Evolutionary conservation across 371 early-diverging fungal genomes (phyloP).

Genomic region (Mortierella sp.): DNA sequence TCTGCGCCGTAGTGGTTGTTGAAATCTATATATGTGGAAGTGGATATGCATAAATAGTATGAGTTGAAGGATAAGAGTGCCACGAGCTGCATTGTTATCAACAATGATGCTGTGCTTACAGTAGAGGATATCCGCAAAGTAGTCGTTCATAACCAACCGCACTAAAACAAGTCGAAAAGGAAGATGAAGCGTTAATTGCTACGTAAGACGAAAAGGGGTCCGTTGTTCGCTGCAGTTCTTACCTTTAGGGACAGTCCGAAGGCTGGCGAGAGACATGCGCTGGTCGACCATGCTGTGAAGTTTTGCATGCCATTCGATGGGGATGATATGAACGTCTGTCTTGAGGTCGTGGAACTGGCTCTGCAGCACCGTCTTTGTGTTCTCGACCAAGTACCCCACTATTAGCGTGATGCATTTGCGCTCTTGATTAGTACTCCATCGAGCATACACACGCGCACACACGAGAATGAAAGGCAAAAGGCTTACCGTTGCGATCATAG

Average conservation of each 20-base stretch:
- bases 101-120: slow-evolving; percentile 42
- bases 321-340: slow-evolving; percentile 66
- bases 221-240: background rate
- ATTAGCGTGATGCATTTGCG: background rate
- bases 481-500: slow-evolving; percentile 65
- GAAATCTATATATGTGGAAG: slow-evolving; percentile 45
- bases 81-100: background rate
- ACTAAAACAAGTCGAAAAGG: slow-evolving; percentile 24
- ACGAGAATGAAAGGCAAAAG: background rate
- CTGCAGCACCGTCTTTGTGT: slow-evolving; percentile 63
- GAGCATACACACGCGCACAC: background rate
- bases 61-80: background rate
- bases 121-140: slow-evolving; percentile 62
- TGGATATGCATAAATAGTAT: background rate
- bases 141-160: slow-evolving; percentile 63
- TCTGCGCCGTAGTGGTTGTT: slow-evolving; percentile 64
- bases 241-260: slow-evolving; percentile 65
- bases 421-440: background rate
- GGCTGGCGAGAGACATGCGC: slow-evolving; percentile 58
- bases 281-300: slow-evolving; percentile 67
- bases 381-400: slow-evolving; percentile 67
- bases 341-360: slow-evolving; percentile 62
- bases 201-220: background rate
- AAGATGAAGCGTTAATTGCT: background rate
- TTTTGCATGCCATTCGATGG: slow-evolving; percentile 75